Conservation (phyloP, 169 alveolate species). For the Eimeria maxima region DNA sequence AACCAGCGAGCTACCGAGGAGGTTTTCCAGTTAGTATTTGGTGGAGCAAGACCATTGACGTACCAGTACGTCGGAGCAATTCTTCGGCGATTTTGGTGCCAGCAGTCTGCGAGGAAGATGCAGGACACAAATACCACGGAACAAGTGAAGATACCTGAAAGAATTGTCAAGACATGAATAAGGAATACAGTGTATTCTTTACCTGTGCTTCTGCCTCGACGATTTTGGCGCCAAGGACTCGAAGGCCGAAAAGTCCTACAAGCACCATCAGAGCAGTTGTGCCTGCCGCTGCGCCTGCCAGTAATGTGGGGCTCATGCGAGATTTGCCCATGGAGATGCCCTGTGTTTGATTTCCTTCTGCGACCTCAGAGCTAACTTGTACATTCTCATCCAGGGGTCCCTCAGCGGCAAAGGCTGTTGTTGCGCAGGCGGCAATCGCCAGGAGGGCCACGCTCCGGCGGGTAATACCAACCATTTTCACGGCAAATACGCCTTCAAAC, state of each 20-base stretch:
- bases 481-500: not conserved
- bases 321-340: not conserved
- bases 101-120: not conserved
- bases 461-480: not conserved
- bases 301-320: not conserved
- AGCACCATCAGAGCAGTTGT: not conserved
- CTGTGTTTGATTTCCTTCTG: not conserved
- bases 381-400: not conserved
- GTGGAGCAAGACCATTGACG: not conserved
- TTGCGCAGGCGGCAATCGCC: slow-evolving; percentile 29
- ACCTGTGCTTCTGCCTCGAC: not conserved
- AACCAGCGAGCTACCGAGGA: not conserved
- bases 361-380: not conserved
- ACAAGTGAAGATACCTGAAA: too few species aligned
- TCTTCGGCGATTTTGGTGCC: not conserved
- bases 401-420: slow-evolving; percentile 1
- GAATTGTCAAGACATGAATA: too few species aligned
- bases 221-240: not conserved
- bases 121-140: not conserved
- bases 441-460: slow-evolving; percentile 2
- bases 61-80: not conserved
- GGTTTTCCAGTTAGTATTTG: not conserved
- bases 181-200: too few species aligned
- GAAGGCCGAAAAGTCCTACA: not conserved
- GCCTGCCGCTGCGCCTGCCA: not conserved